Conservation (phyloP, 768 basidiomycete genomes). For the Phlegmacium glaucopus region DNA sequence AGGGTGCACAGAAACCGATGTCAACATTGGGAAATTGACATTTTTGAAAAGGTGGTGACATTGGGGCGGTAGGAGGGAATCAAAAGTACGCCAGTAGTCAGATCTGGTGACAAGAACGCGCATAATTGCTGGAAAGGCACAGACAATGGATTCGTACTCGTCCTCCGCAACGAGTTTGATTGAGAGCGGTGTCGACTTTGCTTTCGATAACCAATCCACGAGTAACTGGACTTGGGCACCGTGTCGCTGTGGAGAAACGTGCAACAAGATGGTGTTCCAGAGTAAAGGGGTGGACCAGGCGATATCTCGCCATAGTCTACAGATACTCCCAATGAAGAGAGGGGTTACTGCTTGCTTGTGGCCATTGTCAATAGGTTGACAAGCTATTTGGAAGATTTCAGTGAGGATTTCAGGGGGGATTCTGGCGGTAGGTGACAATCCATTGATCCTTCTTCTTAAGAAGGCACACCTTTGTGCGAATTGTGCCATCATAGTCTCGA, state of each 20-base stretch:
- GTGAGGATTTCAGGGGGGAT: conserved; percentile 17
- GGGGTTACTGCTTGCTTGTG: conserved; percentile 5
- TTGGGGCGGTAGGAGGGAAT: conserved; percentile 18
- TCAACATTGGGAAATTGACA: conserved; percentile 13
- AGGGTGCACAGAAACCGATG: conserved; percentile 5
- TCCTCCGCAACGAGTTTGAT: conserved; percentile 20
- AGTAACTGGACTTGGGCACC: conserved; percentile 8
- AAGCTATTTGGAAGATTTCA: conserved; percentile 14
- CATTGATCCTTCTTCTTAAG: conserved; percentile 19
- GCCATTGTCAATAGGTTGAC: conserved; percentile 2
- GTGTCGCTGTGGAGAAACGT: conserved; percentile 12
- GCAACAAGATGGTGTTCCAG: conserved; percentile 14
- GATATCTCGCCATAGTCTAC: conserved; percentile 16
- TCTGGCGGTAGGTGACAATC: conserved; percentile 10
- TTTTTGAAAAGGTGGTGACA: conserved; percentile 19
- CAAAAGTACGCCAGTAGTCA: conserved; percentile 18
- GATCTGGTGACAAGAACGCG: conserved; percentile 17
- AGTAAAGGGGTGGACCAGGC: conserved; percentile 17
- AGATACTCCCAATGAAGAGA: conserved; percentile 13
- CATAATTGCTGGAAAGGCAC: conserved; percentile 14
- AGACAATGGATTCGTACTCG: conserved; percentile 16
- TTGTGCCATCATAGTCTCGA: conserved; percentile 16
- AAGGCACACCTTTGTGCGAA: conserved; percentile 11
- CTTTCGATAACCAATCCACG: conserved; percentile 11
- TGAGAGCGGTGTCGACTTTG: conserved; percentile 14